Conservation (phyloP, 2,329 filamentous ascomycete genomes). For the Neurospora crassa region DNA sequence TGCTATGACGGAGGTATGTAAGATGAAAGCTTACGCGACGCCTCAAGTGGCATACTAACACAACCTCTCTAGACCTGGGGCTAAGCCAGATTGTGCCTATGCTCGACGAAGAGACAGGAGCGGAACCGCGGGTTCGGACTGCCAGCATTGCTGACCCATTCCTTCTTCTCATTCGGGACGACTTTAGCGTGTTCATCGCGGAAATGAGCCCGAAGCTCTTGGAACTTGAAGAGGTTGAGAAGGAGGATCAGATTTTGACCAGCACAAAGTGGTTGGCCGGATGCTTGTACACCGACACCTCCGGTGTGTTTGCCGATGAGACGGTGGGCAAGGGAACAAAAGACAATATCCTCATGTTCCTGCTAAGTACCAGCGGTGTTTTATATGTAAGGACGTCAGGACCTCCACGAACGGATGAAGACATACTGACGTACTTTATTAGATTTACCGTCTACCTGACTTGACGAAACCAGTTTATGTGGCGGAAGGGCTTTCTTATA, state of each 20-base stretch:
- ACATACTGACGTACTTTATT: slow-evolving; percentile 8
- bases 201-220: slow-evolving; percentile 39
- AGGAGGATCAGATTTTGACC: slow-evolving; percentile 44
- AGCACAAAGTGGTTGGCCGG: slow-evolving; percentile 71
- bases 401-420: background rate
- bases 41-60: slow-evolving; percentile 9
- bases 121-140: slow-evolving; percentile 66
- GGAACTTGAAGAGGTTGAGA: slow-evolving; percentile 75
- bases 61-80: slow-evolving; percentile 56
- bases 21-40: background rate
- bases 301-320: slow-evolving; percentile 41
- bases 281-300: slow-evolving; percentile 67
- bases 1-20: slow-evolving; percentile 80
- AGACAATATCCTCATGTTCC: slow-evolving; percentile 59
- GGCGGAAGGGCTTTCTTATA: slow-evolving; percentile 66
- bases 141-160: slow-evolving; percentile 84
- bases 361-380: slow-evolving; percentile 66
- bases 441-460: slow-evolving; percentile 71
- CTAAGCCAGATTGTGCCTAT: slow-evolving; percentile 88
- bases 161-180: slow-evolving; percentile 72
- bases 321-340: slow-evolving; percentile 30
- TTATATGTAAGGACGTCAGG: slow-evolving; percentile 52
- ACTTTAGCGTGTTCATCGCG: slow-evolving; percentile 69
- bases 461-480: slow-evolving; percentile 62
- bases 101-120: slow-evolving; percentile 80